Evolutionary conservation across 352 stramenopile genomes (phyloP).

Genomic region (Pythium monospermum): DNA sequence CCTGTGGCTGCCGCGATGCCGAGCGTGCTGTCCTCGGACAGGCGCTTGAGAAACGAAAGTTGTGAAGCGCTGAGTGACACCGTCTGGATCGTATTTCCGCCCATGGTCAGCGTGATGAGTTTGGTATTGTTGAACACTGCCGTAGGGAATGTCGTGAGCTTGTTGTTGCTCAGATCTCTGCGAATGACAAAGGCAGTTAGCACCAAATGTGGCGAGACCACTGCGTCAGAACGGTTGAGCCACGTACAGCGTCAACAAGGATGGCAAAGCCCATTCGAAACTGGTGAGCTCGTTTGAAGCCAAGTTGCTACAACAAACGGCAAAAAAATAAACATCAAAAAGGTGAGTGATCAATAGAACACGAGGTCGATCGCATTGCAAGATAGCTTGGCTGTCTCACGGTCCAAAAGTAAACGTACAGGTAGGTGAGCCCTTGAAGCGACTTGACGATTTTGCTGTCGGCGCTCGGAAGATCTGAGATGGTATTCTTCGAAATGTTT

Average conservation of each 20-base stretch:
- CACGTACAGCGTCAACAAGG: constrained; percentile 17
- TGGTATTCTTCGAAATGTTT: constrained; percentile 53
- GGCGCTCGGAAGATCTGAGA: constrained; percentile 29
- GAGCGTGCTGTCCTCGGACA: constrained; percentile 33
- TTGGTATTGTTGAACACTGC: constrained; percentile 67
- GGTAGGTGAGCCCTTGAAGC: constrained; percentile 35
- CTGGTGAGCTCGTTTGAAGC: constrained; percentile 44
- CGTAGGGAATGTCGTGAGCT: constrained; percentile 19
- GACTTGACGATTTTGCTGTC: constrained; percentile 30
- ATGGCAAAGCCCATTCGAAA: constrained; percentile 29
- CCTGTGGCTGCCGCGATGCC: constrained; percentile 24
- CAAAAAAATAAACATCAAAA: not conserved
- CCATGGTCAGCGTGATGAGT: constrained; percentile 55
- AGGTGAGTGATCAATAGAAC: too few relatives aligned
- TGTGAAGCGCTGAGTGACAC: constrained; percentile 26
- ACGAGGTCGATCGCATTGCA: not conserved
- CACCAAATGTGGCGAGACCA: not conserved
- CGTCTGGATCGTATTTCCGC: constrained; percentile 47
- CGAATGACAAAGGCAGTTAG: too few relatives aligned
- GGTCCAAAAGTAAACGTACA: constrained; percentile 26
- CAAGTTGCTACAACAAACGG: constrained; percentile 30
- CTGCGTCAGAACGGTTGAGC: not conserved
- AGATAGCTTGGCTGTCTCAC: too few relatives aligned
- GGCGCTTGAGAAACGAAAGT: constrained; percentile 20
- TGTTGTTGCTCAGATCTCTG: constrained; percentile 23